These are phyloP conservation scores for Serendipita sp. DNA, from an alignment of 768 basidiomycete genomes.

Conservation along the genomic window DNA sequence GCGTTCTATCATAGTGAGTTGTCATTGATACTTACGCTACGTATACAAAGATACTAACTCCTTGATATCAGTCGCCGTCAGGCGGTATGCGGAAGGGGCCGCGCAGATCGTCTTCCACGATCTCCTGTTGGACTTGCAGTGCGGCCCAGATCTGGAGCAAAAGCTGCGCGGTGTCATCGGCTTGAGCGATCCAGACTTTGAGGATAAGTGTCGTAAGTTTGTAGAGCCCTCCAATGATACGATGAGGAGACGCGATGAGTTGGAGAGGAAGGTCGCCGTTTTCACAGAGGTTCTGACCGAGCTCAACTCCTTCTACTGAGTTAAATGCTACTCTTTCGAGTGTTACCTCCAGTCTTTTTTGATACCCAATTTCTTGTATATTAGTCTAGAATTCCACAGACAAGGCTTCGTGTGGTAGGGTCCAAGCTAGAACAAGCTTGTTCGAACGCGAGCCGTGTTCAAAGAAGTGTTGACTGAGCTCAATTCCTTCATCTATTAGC, in stretches of 20 bases:
- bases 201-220: too few species aligned
- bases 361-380: too few species aligned
- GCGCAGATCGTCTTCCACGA: background rate
- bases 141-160: background rate
- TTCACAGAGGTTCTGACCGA: too few species aligned
- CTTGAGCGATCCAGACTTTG: background rate
- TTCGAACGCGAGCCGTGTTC: background rate
- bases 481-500: too few species aligned
- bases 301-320: too few species aligned
- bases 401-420: too few species aligned
- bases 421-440: background rate
- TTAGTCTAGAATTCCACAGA: too few species aligned
- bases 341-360: too few species aligned
- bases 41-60: background rate
- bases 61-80: background rate
- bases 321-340: too few species aligned
- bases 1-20: constrained; percentile 3
- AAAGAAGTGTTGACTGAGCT: background rate
- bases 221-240: too few species aligned
- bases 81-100: background rate
- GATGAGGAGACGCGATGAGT: too few species aligned
- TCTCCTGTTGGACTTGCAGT: background rate
- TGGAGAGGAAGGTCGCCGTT: too few species aligned
- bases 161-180: background rate
- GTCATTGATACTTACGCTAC: background rate